phyloP scores from a whole-genome alignment of 1,139 yeast genomes.

The Debaryomycetaceae sp. region DNA sequence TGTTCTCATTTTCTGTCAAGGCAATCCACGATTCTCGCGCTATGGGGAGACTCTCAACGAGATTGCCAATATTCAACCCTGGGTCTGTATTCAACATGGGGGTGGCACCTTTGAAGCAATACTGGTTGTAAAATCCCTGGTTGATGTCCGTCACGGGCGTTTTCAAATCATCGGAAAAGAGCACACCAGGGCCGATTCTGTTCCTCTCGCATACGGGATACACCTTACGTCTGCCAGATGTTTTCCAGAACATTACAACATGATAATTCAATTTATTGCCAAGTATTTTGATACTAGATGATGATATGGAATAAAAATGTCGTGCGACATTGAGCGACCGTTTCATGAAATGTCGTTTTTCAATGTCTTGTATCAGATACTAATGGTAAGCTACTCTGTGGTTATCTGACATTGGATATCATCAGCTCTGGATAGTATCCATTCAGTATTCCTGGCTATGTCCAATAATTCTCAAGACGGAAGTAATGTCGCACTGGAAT shows the following conservation, averaged over 20 bases:
- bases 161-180: constrained; percentile 23
- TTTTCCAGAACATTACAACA: constrained; percentile 37
- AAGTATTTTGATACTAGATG: not conserved
- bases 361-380: too few species aligned
- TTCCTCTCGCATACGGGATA: constrained; percentile 34
- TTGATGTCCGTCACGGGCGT: constrained; percentile 19
- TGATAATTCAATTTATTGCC: not conserved
- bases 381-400: too few species aligned
- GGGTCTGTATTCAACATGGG: constrained; percentile 46
- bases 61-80: constrained; percentile 27
- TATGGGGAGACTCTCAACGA: constrained; percentile 34
- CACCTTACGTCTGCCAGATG: constrained; percentile 18
- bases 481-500: not conserved
- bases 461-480: not conserved
- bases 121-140: constrained; percentile 27
- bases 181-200: constrained; percentile 29
- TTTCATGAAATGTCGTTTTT: constrained; percentile 4
- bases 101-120: constrained; percentile 31
- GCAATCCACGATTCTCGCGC: constrained; percentile 37
- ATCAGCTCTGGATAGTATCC: not conserved
- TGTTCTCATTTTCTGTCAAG: constrained; percentile 24
- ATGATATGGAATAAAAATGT: not conserved
- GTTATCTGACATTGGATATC: not conserved
- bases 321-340: not conserved
- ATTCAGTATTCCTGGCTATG: not conserved